Evolutionary conservation across 2,329 filamentous ascomycete genomes (phyloP), one percentile per base, ranked within the genome.

Genomic region (Fusarium sp.): DNA sequence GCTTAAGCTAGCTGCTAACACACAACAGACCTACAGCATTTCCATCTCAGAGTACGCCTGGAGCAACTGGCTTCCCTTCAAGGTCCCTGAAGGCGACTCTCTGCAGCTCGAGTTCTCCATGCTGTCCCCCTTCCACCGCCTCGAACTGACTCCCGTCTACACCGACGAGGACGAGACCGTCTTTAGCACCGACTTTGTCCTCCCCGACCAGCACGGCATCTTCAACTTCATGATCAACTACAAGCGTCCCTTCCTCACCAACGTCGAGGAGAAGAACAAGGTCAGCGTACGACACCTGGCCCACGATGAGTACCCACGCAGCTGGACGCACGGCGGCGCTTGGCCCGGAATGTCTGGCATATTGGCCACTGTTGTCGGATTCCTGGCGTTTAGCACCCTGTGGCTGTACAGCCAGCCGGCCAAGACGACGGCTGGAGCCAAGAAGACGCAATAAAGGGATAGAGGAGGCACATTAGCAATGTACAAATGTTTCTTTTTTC

Each of bases 221-320:
- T 99, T 98, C 85, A 96, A 96, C 81, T 98, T 99, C 85, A 88
- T 89, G 74, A 85, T 98, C 77, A 96, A 97, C 84, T 97, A 98
- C 85, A 96, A 96, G 83, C 88, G 95, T 7, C 93, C 94, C 1
- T 96, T 97, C 83, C 79, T 96, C 69, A 95, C 88, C 72, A 90
- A 88, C 75, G 76, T 99, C 49, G 93, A 97, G 74, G 93, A 97
- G 82, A 98, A 98, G 87, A 86, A 89, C 70, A 95, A 94, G 22
- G 93, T 98, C 49, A 96, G 93, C 1, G 92, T 99, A 29, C 87
- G 95, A 42, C 95, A 99, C 81, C 95, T 97, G 79, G 95, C 95
- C 7, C 95, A 99, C 82, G 89, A 99, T 76, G 95, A 99, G 82
- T 99, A 91, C 86, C 91, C 93, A 29, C 86, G 95, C 71, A 96